Evolutionary conservation across 352 stramenopile species (phyloP).

Genomic region (Halophytophthora polymorphica): DNA sequence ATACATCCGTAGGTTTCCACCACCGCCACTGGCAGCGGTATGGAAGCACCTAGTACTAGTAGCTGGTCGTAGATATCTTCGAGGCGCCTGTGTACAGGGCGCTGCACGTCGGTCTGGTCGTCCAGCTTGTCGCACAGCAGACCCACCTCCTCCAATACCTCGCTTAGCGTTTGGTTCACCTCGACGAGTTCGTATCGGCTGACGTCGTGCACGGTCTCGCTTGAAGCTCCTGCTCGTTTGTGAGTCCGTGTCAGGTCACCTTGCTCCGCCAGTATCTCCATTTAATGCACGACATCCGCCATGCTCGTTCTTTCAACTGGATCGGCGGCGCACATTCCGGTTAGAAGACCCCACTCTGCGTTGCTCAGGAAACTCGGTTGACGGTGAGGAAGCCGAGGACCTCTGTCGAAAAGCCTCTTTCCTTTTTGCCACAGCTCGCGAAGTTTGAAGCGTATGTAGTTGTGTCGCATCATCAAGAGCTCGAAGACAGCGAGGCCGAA

Average conservation of each 20-base stretch:
- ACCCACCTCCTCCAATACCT: too few species aligned
- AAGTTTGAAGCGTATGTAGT: too few species aligned
- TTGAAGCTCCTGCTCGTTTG: conserved; percentile 22
- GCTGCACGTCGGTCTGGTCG: not conserved
- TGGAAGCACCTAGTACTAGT: not conserved
- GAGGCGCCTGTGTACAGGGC: not conserved
- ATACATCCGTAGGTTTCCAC: not conserved
- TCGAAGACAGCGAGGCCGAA: too few species aligned
- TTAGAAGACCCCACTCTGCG: conserved; percentile 23
- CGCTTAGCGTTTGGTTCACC: not conserved
- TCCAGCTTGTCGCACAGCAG: not conserved
- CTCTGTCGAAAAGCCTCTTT: conserved; percentile 16
- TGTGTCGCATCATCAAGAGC: too few species aligned
- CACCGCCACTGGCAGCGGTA: not conserved
- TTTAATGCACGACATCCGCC: conserved; percentile 27
- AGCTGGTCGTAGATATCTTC: conserved; percentile 1
- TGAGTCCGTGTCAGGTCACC: conserved; percentile 5
- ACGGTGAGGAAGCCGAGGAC: conserved; percentile 8
- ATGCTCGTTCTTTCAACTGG: conserved; percentile 14
- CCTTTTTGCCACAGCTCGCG: too few species aligned
- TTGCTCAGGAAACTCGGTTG: conserved; percentile 16
- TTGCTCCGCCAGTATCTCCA: conserved; percentile 15
- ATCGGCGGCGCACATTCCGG: conserved; percentile 17
- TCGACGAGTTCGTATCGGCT: not conserved
- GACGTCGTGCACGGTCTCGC: not conserved